Conservation (phyloP, 495 filamentous ascomycete species). For the Monascus purpureus region DNA sequence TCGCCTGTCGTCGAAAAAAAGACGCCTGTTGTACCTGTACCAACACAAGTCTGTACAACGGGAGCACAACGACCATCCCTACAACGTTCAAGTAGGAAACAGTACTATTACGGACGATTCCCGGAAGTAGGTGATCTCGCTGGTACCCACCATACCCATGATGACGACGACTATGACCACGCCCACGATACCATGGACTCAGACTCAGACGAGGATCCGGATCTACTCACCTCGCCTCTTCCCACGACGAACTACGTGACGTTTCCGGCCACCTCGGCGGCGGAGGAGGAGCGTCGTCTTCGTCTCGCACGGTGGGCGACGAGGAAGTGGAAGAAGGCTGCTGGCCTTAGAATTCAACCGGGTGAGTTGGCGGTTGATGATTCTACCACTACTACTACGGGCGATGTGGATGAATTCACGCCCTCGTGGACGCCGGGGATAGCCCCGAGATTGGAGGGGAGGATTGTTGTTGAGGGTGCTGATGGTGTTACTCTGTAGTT, state of each 20-base stretch:
- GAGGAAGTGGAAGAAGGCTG: slow-evolving; percentile 40
- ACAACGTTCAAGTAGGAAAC: slow-evolving; percentile 11
- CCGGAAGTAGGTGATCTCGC: slow-evolving; percentile 24
- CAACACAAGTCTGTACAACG: too few species aligned
- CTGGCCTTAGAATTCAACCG: too few species aligned
- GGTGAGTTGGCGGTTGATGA: too few species aligned
- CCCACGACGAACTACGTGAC: slow-evolving; percentile 29
- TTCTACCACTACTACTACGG: too few species aligned
- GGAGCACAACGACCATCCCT: slow-evolving; percentile 10
- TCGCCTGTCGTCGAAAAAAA: slow-evolving; percentile 19
- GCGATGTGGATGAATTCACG: too few species aligned
- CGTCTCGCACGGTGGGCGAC: slow-evolving; percentile 36
- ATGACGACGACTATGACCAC: slow-evolving; percentile 14
- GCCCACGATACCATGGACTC: slow-evolving; percentile 26
- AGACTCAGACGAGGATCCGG: slow-evolving; percentile 30
- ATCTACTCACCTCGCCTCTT: slow-evolving; percentile 22
- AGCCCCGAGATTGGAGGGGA: slow-evolving; percentile 59
- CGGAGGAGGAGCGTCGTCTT: slow-evolving; percentile 25
- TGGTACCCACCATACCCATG: slow-evolving; percentile 10
- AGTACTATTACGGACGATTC: slow-evolving; percentile 30
- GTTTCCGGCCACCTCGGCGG: slow-evolving; percentile 19
- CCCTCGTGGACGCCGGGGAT: slow-evolving; percentile 71
- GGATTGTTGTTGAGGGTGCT: too few species aligned
- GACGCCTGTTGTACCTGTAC: too few species aligned
- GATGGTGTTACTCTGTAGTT: too few species aligned